These are phyloP conservation scores for Pyracantha coccinea DNA, from an alignment of 331 rosid species.

Conservation along the genomic window DNA sequence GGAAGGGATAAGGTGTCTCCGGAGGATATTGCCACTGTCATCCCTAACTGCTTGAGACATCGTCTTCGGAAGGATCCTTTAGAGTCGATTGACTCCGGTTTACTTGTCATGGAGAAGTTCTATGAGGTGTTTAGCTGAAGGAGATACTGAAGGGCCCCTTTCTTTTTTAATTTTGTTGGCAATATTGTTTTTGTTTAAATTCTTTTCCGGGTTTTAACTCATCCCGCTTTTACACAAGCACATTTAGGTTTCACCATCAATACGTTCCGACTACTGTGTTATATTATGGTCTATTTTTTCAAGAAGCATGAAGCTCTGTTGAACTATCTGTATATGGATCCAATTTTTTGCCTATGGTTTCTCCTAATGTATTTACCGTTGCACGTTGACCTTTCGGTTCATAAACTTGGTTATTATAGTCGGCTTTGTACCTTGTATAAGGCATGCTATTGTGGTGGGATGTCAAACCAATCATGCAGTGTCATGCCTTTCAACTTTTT, in stretches of 20 bases:
- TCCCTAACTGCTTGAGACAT: conserved; percentile 93
- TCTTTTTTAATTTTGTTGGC: conserved; percentile 17
- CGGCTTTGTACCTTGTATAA: no score
- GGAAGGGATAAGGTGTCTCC: conserved; percentile 62
- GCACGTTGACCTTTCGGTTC: no score
- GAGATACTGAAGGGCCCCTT: not conserved
- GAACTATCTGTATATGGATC: not conserved
- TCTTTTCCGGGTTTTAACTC: conserved; percentile 9
- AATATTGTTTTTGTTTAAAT: conserved; percentile 17
- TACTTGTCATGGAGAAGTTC: conserved; percentile 80
- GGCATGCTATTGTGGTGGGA: no score
- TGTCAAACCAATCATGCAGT: no score
- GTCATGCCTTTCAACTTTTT: no score
- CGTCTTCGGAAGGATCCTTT: conserved; percentile 93
- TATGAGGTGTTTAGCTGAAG: conserved; percentile 74
- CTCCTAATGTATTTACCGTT: not conserved
- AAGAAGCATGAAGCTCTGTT: not conserved
- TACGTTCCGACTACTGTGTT: not conserved
- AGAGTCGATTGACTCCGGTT: conserved; percentile 92
- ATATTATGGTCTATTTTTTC: not conserved
- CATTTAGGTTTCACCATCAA: conserved; percentile 9
- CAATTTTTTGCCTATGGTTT: not conserved
- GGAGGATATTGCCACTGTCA: conserved; percentile 89
- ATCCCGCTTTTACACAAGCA: conserved; percentile 9
- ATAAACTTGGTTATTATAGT: no score